Evolutionary conservation across 2,329 filamentous ascomycete species (phyloP).

Genomic region (Neofusicoccum parvum): DNA sequence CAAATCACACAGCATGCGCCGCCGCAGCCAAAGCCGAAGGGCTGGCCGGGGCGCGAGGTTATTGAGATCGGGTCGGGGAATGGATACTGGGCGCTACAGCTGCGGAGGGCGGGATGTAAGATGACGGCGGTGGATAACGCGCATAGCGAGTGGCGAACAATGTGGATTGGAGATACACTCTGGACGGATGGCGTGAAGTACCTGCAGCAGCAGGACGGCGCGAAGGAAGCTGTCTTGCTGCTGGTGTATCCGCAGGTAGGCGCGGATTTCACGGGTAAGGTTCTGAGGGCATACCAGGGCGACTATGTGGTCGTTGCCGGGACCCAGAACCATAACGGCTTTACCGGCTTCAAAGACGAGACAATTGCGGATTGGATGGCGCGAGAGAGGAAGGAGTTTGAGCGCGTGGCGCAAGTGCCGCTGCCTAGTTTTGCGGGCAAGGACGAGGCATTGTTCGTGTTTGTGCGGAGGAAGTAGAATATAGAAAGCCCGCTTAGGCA

Average conservation of each 20-base stretch:
- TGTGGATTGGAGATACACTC: conserved; percentile 70
- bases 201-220: conserved; percentile 51
- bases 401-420: conserved; percentile 64
- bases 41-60: conserved; percentile 50
- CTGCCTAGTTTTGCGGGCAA: conserved; percentile 76
- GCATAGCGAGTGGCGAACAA: conserved; percentile 67
- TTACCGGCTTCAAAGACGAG: conserved; percentile 67
- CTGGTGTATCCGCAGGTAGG: conserved; percentile 75
- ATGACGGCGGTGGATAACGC: conserved; percentile 68
- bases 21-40: conserved; percentile 33
- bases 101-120: conserved; percentile 63
- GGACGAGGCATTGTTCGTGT: conserved; percentile 74
- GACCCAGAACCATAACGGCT: conserved; percentile 74
- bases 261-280: conserved; percentile 63
- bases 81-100: conserved; percentile 75
- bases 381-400: conserved; percentile 59
- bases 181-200: conserved; percentile 62
- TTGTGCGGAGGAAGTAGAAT: conserved; percentile 42
- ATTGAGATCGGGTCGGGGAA: conserved; percentile 72
- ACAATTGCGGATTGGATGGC: conserved; percentile 69
- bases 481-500: background rate
- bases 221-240: conserved; percentile 62
- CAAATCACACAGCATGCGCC: conserved; percentile 46
- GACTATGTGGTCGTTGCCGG: conserved; percentile 71
- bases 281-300: conserved; percentile 64